Evolutionary conservation across 768 basidiomycete species (phyloP), one percentile per base, ranked within the genome.

Genomic region (Panus rudis): DNA sequence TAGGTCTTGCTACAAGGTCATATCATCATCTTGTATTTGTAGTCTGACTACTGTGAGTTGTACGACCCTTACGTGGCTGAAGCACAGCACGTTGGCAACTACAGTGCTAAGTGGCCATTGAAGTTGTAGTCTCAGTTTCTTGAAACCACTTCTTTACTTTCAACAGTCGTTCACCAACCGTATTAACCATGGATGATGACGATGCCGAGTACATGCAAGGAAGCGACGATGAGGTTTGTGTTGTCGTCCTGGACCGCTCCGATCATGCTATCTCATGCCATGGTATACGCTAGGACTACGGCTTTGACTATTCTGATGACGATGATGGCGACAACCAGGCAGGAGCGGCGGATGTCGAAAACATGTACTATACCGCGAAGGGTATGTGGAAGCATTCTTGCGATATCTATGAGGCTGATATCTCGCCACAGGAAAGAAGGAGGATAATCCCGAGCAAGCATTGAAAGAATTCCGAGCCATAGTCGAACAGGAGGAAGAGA

Each of bases 311-410:
- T 65, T 93, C 92, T 32, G 93, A 92, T 63, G 84, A 78, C 39
- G 93, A 92, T 63, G 84, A 78, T 39, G 90, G 87, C 26, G 87
- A 87, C 22, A 79, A 89, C 43, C 86, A 86, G 53, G 73, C 79
- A 1, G 85, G 76, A 38, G 87, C 79, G 41, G 86, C 80, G 20
- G 93, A 96, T 64, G 80, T 96, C 34, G 96, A 99, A 69, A 99
- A 99, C 59, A 80, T 92, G 78, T 99, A 99, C 67, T 98, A 98
- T 63, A 86, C 83, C 38, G 96, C 96, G 10, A 99, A 99, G 65
- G 82, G 94, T 97, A 52, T 40, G 83, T 63, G 4, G 32, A 12
- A 13, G 2, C 28, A 12, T 34, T 24, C 6, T 22, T 30, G 25
- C 11, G 10, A 26, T 28, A 16, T 10, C 23, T 22, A 16, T 23